Percentiles rank a stretch among this genome's conserved stretches.
Evolutionary conservation across 345 rosid species (phyloP).

Genomic region (Eutrema japonicum): DNA sequence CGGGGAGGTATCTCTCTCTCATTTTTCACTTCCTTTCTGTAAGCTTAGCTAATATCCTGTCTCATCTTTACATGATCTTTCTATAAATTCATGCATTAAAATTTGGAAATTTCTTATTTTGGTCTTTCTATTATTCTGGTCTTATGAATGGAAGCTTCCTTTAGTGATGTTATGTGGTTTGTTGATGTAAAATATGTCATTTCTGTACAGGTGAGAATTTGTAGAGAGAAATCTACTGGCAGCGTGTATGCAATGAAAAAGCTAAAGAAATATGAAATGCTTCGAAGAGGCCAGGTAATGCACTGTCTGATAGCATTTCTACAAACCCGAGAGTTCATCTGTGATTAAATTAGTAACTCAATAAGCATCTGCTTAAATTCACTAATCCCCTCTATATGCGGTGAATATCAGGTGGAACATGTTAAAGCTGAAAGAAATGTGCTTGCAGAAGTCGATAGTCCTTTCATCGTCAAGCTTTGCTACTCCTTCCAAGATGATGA

Average conservation of each 20-base stretch:
- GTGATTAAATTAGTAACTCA: neutral
- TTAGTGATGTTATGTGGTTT: conserved; percentile 8
- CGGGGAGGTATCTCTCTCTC: conserved; percentile 49
- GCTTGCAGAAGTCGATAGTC: conserved; percentile 78
- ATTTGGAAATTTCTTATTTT: neutral
- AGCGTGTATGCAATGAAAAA: conserved; percentile 51
- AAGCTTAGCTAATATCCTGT: conserved; percentile 3
- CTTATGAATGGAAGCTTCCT: conserved; percentile 1
- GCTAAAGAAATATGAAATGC: conserved; percentile 50
- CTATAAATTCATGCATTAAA: neutral
- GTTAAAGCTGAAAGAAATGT: conserved; percentile 73
- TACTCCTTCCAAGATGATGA: conserved; percentile 79
- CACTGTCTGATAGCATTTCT: conserved; percentile 4
- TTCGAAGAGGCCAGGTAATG: conserved; percentile 51
- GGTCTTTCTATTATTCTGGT: conserved; percentile 1
- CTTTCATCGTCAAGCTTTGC: conserved; percentile 67
- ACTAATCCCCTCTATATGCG: neutral
- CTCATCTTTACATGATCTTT: conserved; percentile 24
- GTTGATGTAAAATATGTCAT: conserved; percentile 20
- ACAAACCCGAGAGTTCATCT: neutral
- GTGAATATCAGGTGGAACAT: conserved; percentile 62
- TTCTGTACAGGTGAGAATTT: conserved; percentile 54
- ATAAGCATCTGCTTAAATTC: neutral
- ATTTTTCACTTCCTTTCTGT: neutral
- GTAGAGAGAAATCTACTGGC: conserved; percentile 54